Evolutionary conservation across 352 stramenopile genomes (phyloP).

Genomic region (Poterioochromonas sp.): DNA sequence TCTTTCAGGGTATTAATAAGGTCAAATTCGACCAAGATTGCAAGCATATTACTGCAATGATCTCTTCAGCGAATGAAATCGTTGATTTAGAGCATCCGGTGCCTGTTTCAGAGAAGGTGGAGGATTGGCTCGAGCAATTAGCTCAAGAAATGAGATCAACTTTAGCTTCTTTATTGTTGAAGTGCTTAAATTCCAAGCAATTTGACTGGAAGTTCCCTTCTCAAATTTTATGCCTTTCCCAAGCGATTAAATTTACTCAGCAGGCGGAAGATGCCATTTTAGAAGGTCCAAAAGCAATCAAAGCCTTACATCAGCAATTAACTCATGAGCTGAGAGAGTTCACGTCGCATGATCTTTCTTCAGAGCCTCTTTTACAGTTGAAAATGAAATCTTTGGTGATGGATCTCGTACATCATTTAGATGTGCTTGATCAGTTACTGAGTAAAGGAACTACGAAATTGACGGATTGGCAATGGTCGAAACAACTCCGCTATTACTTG

Average conservation of each 20-base stretch:
- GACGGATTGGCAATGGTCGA: conserved; percentile 78
- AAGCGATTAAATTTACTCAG: conserved; percentile 79
- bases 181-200: conserved; percentile 60
- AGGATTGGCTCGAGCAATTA: conserved; percentile 82
- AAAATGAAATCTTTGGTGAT: conserved; percentile 85
- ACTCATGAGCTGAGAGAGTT: conserved; percentile 45
- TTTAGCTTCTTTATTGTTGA: conserved; percentile 59
- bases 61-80: conserved; percentile 64
- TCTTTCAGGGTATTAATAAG: conserved; percentile 83
- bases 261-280: conserved; percentile 71
- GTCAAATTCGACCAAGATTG: conserved; percentile 74
- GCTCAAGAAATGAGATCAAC: conserved; percentile 78
- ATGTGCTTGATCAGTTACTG: conserved; percentile 76
- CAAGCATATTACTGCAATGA: conserved; percentile 71
- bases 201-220: conserved; percentile 78
- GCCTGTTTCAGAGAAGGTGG: conserved; percentile 69
- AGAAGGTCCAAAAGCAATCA: conserved; percentile 49
- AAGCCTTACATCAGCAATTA: conserved; percentile 44
- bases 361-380: conserved; percentile 70
- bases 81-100: conserved; percentile 69
- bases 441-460: conserved; percentile 52
- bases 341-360: conserved; percentile 67
- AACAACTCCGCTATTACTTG: conserved; percentile 81
- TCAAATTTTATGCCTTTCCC: conserved; percentile 71
- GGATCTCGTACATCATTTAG: conserved; percentile 87